Evolutionary conservation across 352 stramenopile genomes (phyloP), one percentile per base, ranked within the genome.

Genomic region (Phytophthora tentaculata): DNA sequence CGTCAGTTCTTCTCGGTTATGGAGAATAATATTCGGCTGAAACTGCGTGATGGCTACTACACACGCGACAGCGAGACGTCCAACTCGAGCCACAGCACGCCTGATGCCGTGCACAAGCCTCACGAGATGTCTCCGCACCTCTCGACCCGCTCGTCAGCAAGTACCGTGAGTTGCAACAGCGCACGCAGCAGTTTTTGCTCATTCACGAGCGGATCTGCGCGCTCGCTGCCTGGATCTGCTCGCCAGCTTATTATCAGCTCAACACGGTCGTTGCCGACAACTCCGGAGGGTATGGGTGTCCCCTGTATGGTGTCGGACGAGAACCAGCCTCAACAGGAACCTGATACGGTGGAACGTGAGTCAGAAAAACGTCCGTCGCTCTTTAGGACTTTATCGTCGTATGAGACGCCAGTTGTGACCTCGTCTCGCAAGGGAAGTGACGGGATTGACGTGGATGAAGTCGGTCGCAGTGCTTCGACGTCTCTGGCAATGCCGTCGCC

Each of bases 11-110:
- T 99, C 80, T 81, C 84, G 0, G 84, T 93, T 32, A 99, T 99
- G 96, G 96, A 99, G 74, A 79, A 85, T 43, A 99, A 99, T 76
- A 98, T 99, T 66, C 90, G 89, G 9, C 76, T 97, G 14, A 92
- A 97, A 56, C 73, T 91, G 20, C 80, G 74, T 10, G 69, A 83
- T 8, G 85, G 85, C n/a, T 80, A 79, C 35, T 93, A 86, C 74
- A 78, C 86, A 22, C 74, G 76, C 5, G 74, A 80, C 44, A 80
- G 67, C 19, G 66, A 69, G 28, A 62, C 71, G 55, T 73, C 61
- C 32, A 83, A 51, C 22, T 76, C 71, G 37, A 71, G 55, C 20
- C 50, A 56, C 26, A 63, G 62, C 32, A 72, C 67, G 29, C 56
- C 64, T 12, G 76, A 77, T 14, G 37, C 67, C 4, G 48, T 73